Evolutionary conservation across 805 yeast genomes (phyloP).

Genomic region (Ogataea chonburiensis): DNA sequence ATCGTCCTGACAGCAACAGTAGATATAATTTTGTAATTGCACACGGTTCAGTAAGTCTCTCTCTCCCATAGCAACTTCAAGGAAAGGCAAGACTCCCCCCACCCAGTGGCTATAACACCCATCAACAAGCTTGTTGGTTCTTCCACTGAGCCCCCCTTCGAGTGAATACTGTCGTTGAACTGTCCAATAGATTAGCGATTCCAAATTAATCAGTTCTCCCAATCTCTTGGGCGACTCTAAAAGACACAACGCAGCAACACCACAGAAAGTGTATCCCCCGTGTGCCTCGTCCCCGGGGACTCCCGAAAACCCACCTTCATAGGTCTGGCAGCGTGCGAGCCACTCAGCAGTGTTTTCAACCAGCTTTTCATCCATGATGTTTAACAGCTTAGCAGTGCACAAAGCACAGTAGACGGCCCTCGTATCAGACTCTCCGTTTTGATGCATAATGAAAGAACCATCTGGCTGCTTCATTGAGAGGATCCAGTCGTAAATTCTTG

Average conservation of each 20-base stretch:
- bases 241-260: conserved; percentile 60
- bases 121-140: conserved; percentile 91
- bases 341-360: conserved; percentile 53
- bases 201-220: conserved; percentile 41
- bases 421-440: conserved; percentile 79
- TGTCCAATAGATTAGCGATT: conserved; percentile 62
- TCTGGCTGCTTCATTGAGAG: conserved; percentile 56
- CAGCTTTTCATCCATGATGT: conserved; percentile 62
- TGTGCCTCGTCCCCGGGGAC: conserved; percentile 86
- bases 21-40: conserved; percentile 61
- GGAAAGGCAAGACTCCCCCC: conserved; percentile 68
- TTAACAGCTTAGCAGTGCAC: conserved; percentile 64
- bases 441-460: conserved; percentile 78
- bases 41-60: conserved; percentile 46
- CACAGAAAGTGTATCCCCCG: conserved; percentile 96
- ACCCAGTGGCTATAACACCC: conserved; percentile 97
- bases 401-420: conserved; percentile 87
- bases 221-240: conserved; percentile 39
- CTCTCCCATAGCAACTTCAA: conserved; percentile 50
- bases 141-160: conserved; percentile 90
- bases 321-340: conserved; percentile 74
- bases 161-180: conserved; percentile 60
- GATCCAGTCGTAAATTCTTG: conserved; percentile 60
- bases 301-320: conserved; percentile 95
- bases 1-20: conserved; percentile 70